Conservation (phyloP, 192 early-diverging fungal species). For the Martensiomyces pterosporus region DNA sequence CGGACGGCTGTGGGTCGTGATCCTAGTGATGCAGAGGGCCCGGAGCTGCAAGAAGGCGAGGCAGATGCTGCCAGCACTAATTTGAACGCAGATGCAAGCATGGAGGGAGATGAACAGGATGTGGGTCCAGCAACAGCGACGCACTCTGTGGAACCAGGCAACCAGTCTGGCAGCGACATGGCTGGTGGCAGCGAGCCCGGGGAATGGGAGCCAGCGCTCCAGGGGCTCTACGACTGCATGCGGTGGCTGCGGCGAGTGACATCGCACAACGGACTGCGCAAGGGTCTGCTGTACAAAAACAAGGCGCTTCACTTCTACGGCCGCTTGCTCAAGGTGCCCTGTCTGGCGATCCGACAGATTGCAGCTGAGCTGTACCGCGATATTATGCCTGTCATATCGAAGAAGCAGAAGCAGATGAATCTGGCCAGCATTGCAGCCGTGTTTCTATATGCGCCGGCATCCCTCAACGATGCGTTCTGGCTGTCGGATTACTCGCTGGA, state of each 20-base stretch:
- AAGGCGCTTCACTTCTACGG: conserved; percentile 38
- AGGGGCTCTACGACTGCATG: conserved; percentile 19
- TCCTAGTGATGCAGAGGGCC: conserved; percentile 2
- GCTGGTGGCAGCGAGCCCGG: not conserved
- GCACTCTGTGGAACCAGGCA: no score
- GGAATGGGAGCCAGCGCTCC: conserved; percentile 20
- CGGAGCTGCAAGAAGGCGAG: not conserved
- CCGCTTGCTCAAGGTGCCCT: conserved; percentile 9
- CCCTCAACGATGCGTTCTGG: conserved; percentile 30
- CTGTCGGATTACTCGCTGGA: conserved; percentile 34
- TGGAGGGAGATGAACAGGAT: not conserved
- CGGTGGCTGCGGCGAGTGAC: conserved; percentile 38
- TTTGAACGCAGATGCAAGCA: not conserved
- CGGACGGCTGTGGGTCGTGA: conserved; percentile 4
- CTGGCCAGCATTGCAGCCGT: conserved; percentile 27
- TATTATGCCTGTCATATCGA: conserved; percentile 38
- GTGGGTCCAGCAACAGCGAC: not conserved
- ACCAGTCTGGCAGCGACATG: no score
- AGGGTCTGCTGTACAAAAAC: conserved; percentile 47
- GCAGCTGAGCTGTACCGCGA: conserved; percentile 44
- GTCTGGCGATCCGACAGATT: conserved; percentile 12
- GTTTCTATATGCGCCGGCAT: conserved; percentile 23
- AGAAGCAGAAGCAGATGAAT: conserved; percentile 19
- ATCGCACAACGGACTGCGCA: conserved; percentile 43
- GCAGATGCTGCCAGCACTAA: not conserved